Evolutionary conservation across 306 rosid species (phyloP).

Genomic region (Dalbergia cultrata): DNA sequence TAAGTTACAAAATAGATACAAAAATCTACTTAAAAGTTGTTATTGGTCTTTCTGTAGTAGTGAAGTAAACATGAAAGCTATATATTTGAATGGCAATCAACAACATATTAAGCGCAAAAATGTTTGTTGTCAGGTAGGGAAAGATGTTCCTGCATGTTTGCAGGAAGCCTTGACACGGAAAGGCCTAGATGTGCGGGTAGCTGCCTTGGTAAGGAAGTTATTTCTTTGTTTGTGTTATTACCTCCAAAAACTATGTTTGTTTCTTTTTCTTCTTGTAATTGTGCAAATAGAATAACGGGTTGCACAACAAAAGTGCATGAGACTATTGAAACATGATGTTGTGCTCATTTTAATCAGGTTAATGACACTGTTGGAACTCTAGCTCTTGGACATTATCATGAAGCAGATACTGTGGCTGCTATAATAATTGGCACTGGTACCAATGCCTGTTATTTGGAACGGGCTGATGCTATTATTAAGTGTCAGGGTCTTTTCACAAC

Average conservation of each 20-base stretch:
- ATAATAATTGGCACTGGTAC: slow-evolving; percentile 84
- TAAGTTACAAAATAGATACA: not conserved
- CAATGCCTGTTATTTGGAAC: slow-evolving; percentile 89
- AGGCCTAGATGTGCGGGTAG: slow-evolving; percentile 71
- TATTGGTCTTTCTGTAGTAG: slow-evolving; percentile 20
- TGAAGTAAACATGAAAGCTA: slow-evolving; percentile 16
- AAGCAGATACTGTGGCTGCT: slow-evolving; percentile 84
- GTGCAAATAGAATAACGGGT: not conserved
- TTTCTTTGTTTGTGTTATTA: not conserved
- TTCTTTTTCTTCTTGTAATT: slow-evolving; percentile 3
- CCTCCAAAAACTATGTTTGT: not conserved
- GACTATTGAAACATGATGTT: slow-evolving; percentile 9
- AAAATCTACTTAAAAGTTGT: slow-evolving; percentile 9
- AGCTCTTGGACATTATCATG: slow-evolving; percentile 83
- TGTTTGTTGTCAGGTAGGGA: slow-evolving; percentile 72
- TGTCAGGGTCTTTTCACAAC: slow-evolving; percentile 77
- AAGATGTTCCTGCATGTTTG: slow-evolving; percentile 72
- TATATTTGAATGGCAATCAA: slow-evolving; percentile 9
- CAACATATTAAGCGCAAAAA: slow-evolving; percentile 28
- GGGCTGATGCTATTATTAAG: slow-evolving; percentile 82
- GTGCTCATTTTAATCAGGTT: slow-evolving; percentile 56
- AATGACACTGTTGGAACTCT: slow-evolving; percentile 86
- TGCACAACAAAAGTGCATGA: not conserved
- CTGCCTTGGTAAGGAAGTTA: slow-evolving; percentile 72
- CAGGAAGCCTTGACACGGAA: slow-evolving; percentile 67